Evolutionary conservation across 116 monocot genomes (phyloP), one percentile per base, ranked within the genome.

Genomic region (Zostera marina): DNA sequence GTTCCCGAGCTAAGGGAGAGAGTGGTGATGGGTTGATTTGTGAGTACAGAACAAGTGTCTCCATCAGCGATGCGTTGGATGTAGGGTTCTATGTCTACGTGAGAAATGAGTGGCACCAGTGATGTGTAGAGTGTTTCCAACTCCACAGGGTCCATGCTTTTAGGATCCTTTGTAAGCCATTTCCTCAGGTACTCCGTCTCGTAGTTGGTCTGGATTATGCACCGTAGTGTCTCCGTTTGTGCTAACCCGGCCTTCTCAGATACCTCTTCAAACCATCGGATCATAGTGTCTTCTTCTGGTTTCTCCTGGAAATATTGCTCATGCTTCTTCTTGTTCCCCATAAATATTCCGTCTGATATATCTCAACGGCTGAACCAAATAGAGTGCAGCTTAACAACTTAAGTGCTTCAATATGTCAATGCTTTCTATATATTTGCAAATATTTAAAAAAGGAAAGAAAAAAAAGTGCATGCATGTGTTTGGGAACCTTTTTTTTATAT

Each of bases 1-100:
- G 84, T 84, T 17, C 84, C 84, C 5, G 84, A 80, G 49, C 84
- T 83, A 14, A 81, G 76, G 9, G 85, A 77, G 57, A 85, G 69
- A 44, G 70, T 63, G 68, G 77, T 73, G 65, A 85, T 73, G 62
- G 76, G 78, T 1, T 76, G 51, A 8, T 39, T 8, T 22, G 78
- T 87, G 59, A 86, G 70, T 17, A 86, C 3, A 3, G 70, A 71
- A 9, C 73, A 70, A 15, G 59, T 11, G 15, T 86, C 86, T 4
- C 86, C 86, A 11, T 79, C 72, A 1, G 79, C 79, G 12, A 87
- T 74, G 17, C 87, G 61, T 49, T 69, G 79, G 24, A 87, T 72
- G 55, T 76, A 76, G 1, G 81, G 76, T n/a, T 81, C 79, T 11
- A 81, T 40, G 53, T 87, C 87, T 9, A 59, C 53, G 42, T 87